These are phyloP conservation scores for Leavenworthia alabamica DNA, from an alignment of 345 rosid species.

Conservation along the genomic window DNA sequence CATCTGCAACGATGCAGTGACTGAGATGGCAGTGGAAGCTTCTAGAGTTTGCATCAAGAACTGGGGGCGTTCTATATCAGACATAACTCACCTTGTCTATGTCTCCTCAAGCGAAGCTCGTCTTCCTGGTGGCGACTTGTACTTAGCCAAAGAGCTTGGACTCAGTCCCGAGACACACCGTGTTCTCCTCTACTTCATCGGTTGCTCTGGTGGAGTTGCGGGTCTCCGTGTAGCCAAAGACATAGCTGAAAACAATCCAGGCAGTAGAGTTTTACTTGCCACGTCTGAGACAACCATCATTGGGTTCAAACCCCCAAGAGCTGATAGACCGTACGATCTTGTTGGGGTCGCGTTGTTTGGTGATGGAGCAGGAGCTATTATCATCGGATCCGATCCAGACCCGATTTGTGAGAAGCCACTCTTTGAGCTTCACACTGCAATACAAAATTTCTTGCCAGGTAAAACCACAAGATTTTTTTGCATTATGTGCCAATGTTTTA, in stretches of 20 bases:
- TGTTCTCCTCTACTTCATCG: slow-evolving; percentile 74
- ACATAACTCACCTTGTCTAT: slow-evolving; percentile 89
- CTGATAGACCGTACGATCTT: slow-evolving; percentile 77
- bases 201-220: slow-evolving; percentile 93
- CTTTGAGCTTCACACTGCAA: slow-evolving; percentile 80
- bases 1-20: slow-evolving; percentile 76
- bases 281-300: slow-evolving; percentile 92
- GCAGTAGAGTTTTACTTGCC: slow-evolving; percentile 75
- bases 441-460: slow-evolving; percentile 60
- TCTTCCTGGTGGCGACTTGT: slow-evolving; percentile 84
- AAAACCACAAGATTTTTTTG: not conserved
- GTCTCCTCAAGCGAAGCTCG: slow-evolving; percentile 96
- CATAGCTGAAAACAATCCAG: slow-evolving; percentile 90
- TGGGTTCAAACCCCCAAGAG: slow-evolving; percentile 89
- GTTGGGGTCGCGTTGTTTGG: slow-evolving; percentile 97
- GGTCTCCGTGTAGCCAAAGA: slow-evolving; percentile 94
- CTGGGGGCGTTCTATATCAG: slow-evolving; percentile 71
- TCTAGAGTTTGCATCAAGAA: slow-evolving; percentile 67
- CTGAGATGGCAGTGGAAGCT: slow-evolving; percentile 86
- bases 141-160: slow-evolving; percentile 76
- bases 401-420: slow-evolving; percentile 54
- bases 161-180: slow-evolving; percentile 73
- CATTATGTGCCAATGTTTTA: not conserved
- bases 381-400: slow-evolving; percentile 68
- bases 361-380: slow-evolving; percentile 86